Evolutionary conservation across 805 yeast species (phyloP), one percentile per base, ranked within the genome.

Genomic region (Sugiyamaella smithiae): DNA sequence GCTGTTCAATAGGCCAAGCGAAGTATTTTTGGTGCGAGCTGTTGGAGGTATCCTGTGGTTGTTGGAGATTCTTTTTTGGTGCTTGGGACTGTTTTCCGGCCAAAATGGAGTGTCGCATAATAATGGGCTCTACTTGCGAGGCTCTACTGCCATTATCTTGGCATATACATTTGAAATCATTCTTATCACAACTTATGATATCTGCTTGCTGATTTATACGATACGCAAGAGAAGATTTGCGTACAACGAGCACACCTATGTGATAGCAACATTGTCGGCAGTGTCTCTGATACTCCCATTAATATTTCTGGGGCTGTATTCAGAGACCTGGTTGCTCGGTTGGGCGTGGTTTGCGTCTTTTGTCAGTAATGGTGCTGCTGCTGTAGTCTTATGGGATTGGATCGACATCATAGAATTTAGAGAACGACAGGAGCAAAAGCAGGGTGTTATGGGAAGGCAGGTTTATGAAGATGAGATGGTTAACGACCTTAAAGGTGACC

Each of bases 311-410:
- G 55, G 67, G 4, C 51, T 73, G n/a, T 45, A 24, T 16, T 12
- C 50, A 9, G 73, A 75, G 20, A 61, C 60, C 28, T 68, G 74
- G 71, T 64, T 74, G 22, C 68, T 70, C n/a, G 70, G 70, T 11
- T 76, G 84, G 72, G 72, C 85, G 60, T 64, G 75, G 0, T 67
- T 70, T 25, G 66, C 77, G 3, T 57, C 73, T 9, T 68, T 76
- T 2, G 71, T 81, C 35, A 57, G 78, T 4, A 76, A 77, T 42
- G 70, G 80, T 12, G 70, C 79, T 29, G 64, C 80, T 3, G 66
- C 75, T 14, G 76, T 82, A 1, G 69, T 78, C 20, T 71, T 80
- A 1, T 82, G 86, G 84, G 88, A 83, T 64, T 80, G 88, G 84
- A 63, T 81, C 7, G 76, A 70, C 57, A 74, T 79, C 38, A 78